A percentile compares a stretch with the other conserved stretches of the same genome.
phyloP scores from a whole-genome alignment of 257 asterid species.

The Eucommia ulmoides region DNA sequence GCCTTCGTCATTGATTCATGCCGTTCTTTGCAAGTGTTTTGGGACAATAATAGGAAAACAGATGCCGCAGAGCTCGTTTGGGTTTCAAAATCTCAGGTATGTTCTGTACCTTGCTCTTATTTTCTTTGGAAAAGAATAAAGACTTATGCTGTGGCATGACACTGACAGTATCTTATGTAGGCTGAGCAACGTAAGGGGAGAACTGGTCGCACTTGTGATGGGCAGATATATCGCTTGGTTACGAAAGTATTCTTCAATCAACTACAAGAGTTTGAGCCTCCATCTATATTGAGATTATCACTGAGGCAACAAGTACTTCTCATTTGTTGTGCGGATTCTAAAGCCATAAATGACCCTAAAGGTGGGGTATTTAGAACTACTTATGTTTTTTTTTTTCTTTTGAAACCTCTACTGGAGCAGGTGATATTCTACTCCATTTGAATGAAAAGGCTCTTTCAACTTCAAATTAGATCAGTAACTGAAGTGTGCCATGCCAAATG shows the following conservation, averaged over 20 bases:
- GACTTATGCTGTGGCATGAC: too few relatives aligned
- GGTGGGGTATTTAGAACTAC: constrained; percentile 28
- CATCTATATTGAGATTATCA: constrained; percentile 70
- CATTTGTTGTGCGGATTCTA: constrained; percentile 79
- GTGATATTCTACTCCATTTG: too few relatives aligned
- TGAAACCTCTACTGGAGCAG: too few relatives aligned
- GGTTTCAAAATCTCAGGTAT: constrained; percentile 98
- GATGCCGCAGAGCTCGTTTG: constrained; percentile 80
- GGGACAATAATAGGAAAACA: constrained; percentile 58
- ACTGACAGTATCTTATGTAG: constrained; percentile 25
- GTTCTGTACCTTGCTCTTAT: constrained; percentile 6
- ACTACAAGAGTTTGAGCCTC: constrained; percentile 69
- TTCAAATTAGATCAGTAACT: too few relatives aligned
- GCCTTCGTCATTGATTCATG: constrained; percentile 96
- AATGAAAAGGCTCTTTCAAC: too few relatives aligned
- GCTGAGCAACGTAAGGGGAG: constrained; percentile 95
- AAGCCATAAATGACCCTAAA: constrained; percentile 85
- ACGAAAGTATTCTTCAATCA: constrained; percentile 60
- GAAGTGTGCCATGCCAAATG: background rate
- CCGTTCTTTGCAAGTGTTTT: constrained; percentile 91
- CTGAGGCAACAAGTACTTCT: constrained; percentile 74
- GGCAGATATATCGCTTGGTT: constrained; percentile 71
- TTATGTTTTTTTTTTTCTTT: constrained; percentile 1
- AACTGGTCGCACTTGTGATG: constrained; percentile 97
- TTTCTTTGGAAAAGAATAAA: constrained; percentile 7